These are phyloP conservation scores for Lepidium sativum DNA, from an alignment of 345 rosid genomes.

Conservation along the genomic window DNA sequence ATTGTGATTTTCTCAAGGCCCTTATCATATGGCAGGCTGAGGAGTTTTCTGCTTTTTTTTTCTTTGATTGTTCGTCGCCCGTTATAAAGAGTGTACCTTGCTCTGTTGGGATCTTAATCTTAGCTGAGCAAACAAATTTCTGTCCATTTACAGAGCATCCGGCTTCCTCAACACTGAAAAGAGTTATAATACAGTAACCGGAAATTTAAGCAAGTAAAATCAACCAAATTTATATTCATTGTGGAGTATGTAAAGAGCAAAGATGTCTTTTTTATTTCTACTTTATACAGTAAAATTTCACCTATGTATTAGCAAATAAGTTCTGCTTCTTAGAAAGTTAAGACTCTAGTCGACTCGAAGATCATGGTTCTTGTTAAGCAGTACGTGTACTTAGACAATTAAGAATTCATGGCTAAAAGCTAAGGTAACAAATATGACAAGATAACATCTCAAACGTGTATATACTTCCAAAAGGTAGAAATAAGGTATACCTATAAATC, in stretches of 20 bases:
- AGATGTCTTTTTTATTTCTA: background rate
- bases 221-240: background rate
- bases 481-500: constrained; percentile 38
- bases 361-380: background rate
- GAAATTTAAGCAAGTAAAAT: background rate
- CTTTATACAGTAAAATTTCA: background rate
- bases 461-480: background rate
- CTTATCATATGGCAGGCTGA: constrained; percentile 56
- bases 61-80: constrained; percentile 46
- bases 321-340: background rate
- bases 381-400: background rate
- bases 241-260: background rate
- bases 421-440: background rate
- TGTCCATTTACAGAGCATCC: constrained; percentile 38
- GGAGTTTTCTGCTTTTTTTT: constrained; percentile 60
- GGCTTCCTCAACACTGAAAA: constrained; percentile 53
- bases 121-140: constrained; percentile 45
- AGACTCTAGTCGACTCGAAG: background rate
- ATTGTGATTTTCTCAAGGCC: constrained; percentile 28
- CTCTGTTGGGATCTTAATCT: constrained; percentile 33
- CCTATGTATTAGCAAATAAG: background rate
- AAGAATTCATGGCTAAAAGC: background rate
- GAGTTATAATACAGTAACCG: background rate
- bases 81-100: constrained; percentile 27
- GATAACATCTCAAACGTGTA: background rate